phyloP scores from a whole-genome alignment of 2,329 filamentous ascomycete species.

The Stachybotrys echinatus region DNA sequence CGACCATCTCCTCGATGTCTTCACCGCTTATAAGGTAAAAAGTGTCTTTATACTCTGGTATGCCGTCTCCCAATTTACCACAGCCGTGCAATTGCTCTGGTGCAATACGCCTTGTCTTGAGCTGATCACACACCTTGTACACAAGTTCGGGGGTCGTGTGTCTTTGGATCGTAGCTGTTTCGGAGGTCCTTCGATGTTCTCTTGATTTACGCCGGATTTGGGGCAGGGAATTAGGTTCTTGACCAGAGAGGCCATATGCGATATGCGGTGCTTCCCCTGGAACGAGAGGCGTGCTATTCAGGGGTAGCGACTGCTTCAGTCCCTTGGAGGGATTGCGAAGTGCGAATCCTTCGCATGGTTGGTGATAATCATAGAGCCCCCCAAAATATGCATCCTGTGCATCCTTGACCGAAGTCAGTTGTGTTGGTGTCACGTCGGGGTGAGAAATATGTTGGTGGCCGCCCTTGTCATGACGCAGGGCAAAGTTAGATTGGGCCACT shows the following conservation, averaged over 20 bases:
- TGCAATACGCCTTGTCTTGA: not conserved
- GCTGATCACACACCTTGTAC: not conserved
- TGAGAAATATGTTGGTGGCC: too few relatives aligned
- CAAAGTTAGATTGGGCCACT: not conserved
- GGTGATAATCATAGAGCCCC: too few relatives aligned
- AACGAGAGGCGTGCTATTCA: too few relatives aligned
- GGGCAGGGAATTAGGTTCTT: too few relatives aligned
- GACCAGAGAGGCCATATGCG: too few relatives aligned
- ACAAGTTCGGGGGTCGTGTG: not conserved
- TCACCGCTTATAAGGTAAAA: constrained; percentile 15
- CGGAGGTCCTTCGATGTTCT: not conserved
- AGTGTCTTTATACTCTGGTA: not conserved
- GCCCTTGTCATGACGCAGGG: too few relatives aligned
- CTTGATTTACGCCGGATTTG: too few relatives aligned
- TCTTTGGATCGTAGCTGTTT: not conserved
- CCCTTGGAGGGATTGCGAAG: not conserved
- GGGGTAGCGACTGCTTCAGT: too few relatives aligned
- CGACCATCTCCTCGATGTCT: constrained; percentile 17
- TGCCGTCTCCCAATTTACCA: not conserved
- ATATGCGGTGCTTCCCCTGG: too few relatives aligned
- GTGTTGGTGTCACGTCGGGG: too few relatives aligned
- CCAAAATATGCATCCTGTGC: too few relatives aligned
- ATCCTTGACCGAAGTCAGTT: too few relatives aligned
- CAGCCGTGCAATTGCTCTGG: not conserved
- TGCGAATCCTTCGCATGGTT: not conserved